Evolutionary conservation across 2,329 filamentous ascomycete genomes (phyloP), one percentile per base, ranked within the genome.

Genomic region (Fusarium annulatum): DNA sequence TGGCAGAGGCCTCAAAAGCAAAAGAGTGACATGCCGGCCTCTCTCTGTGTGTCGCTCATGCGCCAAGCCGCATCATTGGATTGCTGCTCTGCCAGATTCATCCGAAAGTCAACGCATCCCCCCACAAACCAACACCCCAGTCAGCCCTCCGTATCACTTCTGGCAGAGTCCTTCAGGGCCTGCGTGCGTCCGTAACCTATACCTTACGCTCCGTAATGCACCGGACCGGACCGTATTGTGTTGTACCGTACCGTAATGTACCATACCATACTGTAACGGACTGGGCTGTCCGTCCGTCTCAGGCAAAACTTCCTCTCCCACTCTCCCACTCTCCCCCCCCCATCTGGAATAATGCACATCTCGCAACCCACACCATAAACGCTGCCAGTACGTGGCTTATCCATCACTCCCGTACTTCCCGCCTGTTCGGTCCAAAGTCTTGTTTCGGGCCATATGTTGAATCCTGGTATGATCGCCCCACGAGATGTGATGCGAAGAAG

Each of bases 61-160:
- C 67, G 64, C 71, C 67, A 76, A 76, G 64, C 58, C 64, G 61
- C 71, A 68, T 70, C 64, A 72, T 64, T 56, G 61, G 53, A 51
- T 67, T 64, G 55, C 55, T 58, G 61, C 45, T 61, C 49, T 28
- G 45, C 42, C 49, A 39, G 63, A 55, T 39, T 58, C 51, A 53
- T 64, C 62, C 59, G 48, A 41, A 18, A 16, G 49, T 52, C 12
- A 26, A 26, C n/a, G 33, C 57, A 26, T 64, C 42, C 56, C 64
- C 64, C 59, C 46, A 41, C 36, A 59, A 53, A 51, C 41, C 57
- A 38, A n/a, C 39, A 46, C 60, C 62, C 64, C 55, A 61, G 60
- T 66, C 36, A 62, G 45, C 36, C 58, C 38, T 46, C 15, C 38
- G 45, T 38, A 57, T 52, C 30, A 39, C 26, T 57, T 64, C 33